phyloP scores from a whole-genome alignment of 2,329 filamentous ascomycete genomes.

The Lasiodiplodia gonubiensis region DNA sequence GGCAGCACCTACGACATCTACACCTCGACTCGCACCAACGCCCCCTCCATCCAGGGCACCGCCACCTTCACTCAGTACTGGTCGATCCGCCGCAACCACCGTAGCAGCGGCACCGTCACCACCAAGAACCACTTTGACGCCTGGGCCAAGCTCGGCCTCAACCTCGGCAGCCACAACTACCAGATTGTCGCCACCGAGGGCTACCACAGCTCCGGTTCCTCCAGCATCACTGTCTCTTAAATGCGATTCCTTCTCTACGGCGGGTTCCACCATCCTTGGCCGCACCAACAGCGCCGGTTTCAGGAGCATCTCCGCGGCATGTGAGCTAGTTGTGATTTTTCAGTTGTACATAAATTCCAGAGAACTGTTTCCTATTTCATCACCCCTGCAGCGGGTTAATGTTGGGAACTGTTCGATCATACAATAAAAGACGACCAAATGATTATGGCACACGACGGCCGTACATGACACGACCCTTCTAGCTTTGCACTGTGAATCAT shows the following conservation, averaged over 20 bases:
- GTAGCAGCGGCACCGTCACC: slow-evolving; percentile 58
- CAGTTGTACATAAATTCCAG: background rate
- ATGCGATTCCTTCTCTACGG: background rate
- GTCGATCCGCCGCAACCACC: slow-evolving; percentile 58
- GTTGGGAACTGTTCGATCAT: background rate
- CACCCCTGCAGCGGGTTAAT: background rate
- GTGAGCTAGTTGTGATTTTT: background rate
- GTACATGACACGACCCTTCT: background rate
- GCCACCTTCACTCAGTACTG: slow-evolving; percentile 62
- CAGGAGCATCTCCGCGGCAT: background rate
- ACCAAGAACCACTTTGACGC: slow-evolving; percentile 60
- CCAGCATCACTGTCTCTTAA: slow-evolving; percentile 52
- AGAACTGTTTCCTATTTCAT: background rate
- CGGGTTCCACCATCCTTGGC: background rate
- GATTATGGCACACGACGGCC: background rate
- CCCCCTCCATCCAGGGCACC: slow-evolving; percentile 61
- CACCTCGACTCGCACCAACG: slow-evolving; percentile 55
- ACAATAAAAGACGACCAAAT: background rate
- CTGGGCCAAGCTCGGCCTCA: slow-evolving; percentile 57
- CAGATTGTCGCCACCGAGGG: slow-evolving; percentile 63
- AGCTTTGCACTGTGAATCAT: background rate
- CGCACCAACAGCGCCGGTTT: background rate
- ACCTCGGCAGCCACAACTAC: slow-evolving; percentile 58
- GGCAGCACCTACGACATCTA: slow-evolving; percentile 62
- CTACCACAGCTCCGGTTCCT: slow-evolving; percentile 57